These are phyloP conservation scores for Aspergillus cavernicola DNA, from an alignment of 495 filamentous ascomycete species.

Conservation along the genomic window DNA sequence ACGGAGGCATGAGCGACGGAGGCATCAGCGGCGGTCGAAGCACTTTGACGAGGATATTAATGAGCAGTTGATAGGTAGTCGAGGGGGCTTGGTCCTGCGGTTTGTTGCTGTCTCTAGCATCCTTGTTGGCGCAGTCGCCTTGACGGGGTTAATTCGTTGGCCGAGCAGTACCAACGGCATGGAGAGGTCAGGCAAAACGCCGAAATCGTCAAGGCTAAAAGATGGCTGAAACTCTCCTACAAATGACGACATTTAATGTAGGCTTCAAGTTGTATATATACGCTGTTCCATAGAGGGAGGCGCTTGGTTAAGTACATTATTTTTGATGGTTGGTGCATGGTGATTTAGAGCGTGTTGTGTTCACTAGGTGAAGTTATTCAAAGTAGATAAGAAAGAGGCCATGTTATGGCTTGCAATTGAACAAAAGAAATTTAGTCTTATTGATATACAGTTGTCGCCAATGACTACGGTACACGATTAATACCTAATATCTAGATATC, in stretches of 20 bases:
- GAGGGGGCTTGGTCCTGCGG: constrained; percentile 38
- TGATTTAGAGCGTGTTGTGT: too few species aligned
- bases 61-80: constrained; percentile 26
- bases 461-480: constrained; percentile 36
- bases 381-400: too few species aligned
- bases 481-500: constrained; percentile 21
- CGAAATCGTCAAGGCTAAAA: not conserved
- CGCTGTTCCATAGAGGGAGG: not conserved
- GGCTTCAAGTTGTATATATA: constrained; percentile 7
- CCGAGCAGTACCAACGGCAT: constrained; percentile 4
- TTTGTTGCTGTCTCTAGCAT: constrained; percentile 45
- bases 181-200: not conserved
- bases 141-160: constrained; percentile 21
- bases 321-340: too few species aligned
- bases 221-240: not conserved
- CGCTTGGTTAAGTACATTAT: too few species aligned
- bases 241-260: not conserved
- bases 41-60: constrained; percentile 22
- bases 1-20: constrained; percentile 40
- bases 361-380: too few species aligned
- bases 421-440: constrained; percentile 37
- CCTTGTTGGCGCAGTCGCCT: constrained; percentile 24
- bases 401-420: too few species aligned
- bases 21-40: constrained; percentile 33
- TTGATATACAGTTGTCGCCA: constrained; percentile 38